phyloP scores from a whole-genome alignment of 2,329 filamentous ascomycete species.

The Bipolaris bicolor region DNA sequence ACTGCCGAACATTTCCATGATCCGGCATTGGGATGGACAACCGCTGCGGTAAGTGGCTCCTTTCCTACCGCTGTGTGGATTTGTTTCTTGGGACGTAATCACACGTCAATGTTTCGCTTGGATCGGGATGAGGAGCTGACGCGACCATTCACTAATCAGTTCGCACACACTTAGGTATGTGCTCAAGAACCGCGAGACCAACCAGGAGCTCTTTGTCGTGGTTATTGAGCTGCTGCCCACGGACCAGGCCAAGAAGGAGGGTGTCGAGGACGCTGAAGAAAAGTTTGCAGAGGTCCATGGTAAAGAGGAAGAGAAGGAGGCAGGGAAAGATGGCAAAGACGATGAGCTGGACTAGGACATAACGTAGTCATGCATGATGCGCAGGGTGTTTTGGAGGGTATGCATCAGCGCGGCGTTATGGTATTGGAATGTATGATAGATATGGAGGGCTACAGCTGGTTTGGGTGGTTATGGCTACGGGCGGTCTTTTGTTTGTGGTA shows the following conservation, averaged over 20 bases:
- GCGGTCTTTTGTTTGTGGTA: not conserved
- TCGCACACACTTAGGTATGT: conserved; percentile 90
- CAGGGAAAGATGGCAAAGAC: conserved; percentile 27
- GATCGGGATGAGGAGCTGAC: conserved; percentile 19
- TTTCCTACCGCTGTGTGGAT: not conserved
- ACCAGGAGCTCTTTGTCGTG: conserved; percentile 78
- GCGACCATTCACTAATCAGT: conserved; percentile 54
- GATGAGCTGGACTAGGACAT: conserved; percentile 26
- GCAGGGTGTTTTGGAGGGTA: not conserved
- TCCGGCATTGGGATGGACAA: conserved; percentile 82
- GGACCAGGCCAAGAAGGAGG: conserved; percentile 57
- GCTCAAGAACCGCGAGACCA: conserved; percentile 78
- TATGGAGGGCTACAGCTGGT: not conserved
- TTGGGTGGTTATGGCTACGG: not conserved
- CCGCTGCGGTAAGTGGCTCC: conserved; percentile 65
- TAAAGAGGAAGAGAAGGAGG: conserved; percentile 14
- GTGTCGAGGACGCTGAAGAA: conserved; percentile 29
- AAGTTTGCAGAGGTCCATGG: conserved; percentile 35
- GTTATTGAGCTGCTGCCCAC: conserved; percentile 77
- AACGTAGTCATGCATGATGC: not conserved
- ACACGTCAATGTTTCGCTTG: not conserved
- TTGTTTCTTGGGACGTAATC: not conserved
- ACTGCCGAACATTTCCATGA: conserved; percentile 75
- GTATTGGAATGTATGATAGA: not conserved
- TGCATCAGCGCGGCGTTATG: conserved; percentile 14